These are phyloP conservation scores for Eutypa lata DNA, from an alignment of 2,329 filamentous ascomycete species.

Conservation along the genomic window DNA sequence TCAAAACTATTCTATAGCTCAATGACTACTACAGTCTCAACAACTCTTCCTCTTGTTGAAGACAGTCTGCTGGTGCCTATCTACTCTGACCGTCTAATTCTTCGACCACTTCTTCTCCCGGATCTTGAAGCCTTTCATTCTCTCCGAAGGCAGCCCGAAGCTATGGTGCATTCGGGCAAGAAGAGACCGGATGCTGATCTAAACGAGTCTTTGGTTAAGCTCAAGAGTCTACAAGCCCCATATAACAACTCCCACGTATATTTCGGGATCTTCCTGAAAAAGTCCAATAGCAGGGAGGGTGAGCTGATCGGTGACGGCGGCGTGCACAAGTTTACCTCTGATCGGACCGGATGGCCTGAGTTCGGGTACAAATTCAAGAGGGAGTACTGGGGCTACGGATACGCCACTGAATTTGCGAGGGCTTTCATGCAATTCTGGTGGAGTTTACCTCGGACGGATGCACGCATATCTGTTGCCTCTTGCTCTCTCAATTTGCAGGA, in stretches of 20 bases:
- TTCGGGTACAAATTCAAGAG: constrained; percentile 7
- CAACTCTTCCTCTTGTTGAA: too few species aligned
- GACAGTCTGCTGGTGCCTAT: too few species aligned
- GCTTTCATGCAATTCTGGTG: constrained; percentile 9
- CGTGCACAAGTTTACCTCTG: constrained; percentile 1
- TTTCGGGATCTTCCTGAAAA: constrained; percentile 6
- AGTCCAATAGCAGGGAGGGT: not conserved
- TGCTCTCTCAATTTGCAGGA: too few species aligned
- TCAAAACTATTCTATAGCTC: too few species aligned
- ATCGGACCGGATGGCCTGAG: constrained; percentile 5
- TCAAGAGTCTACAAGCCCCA: constrained; percentile 1
- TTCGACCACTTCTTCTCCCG: not conserved
- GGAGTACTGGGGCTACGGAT: constrained; percentile 5
- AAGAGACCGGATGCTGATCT: not conserved
- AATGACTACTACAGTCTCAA: too few species aligned
- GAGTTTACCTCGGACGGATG: constrained; percentile 1
- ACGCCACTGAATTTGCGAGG: constrained; percentile 8
- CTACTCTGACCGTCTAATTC: constrained; percentile 1
- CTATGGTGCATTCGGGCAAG: constrained; percentile 4
- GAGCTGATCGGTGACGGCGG: constrained; percentile 10
- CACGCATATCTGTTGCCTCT: too few species aligned
- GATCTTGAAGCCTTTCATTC: constrained; percentile 1
- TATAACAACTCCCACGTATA: constrained; percentile 1
- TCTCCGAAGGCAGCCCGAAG: not conserved
- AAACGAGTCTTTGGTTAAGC: constrained; percentile 1